Conservation (phyloP, 106 monocot species). For the Gastrodia elata region DNA sequence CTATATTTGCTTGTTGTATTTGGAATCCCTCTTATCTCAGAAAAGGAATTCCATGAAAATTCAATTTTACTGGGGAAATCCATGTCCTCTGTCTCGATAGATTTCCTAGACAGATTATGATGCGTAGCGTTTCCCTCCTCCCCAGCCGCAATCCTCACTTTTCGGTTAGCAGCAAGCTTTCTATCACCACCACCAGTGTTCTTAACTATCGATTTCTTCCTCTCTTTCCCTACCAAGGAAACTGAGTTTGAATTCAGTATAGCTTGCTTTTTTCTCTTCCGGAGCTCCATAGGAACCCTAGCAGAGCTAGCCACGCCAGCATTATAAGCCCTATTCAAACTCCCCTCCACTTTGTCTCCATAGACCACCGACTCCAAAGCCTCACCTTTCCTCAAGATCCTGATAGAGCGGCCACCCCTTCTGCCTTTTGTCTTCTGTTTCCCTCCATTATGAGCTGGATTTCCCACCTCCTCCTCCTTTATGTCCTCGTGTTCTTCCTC, state of each 20-base stretch:
- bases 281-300: not conserved
- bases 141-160: not conserved
- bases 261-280: not conserved
- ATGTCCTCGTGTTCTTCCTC: not conserved
- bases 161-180: not conserved
- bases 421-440: slow-evolving; percentile 4
- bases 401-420: not conserved
- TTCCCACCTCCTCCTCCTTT: not conserved
- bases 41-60: slow-evolving; percentile 9
- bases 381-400: slow-evolving; percentile 1
- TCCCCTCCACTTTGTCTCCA: not conserved
- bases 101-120: not conserved
- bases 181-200: not conserved
- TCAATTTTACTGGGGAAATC: not conserved
- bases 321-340: not conserved
- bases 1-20: slow-evolving; percentile 13
- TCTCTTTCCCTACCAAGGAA: not conserved
- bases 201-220: not conserved
- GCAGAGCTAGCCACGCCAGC: not conserved
- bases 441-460: slow-evolving; percentile 6
- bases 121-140: not conserved
- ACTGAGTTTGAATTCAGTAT: not conserved
- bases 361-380: not conserved
- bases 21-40: slow-evolving; percentile 10
- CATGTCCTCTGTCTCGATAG: not conserved